phyloP scores from a whole-genome alignment of 768 basidiomycete species.

The Leccinum incarnatum region DNA sequence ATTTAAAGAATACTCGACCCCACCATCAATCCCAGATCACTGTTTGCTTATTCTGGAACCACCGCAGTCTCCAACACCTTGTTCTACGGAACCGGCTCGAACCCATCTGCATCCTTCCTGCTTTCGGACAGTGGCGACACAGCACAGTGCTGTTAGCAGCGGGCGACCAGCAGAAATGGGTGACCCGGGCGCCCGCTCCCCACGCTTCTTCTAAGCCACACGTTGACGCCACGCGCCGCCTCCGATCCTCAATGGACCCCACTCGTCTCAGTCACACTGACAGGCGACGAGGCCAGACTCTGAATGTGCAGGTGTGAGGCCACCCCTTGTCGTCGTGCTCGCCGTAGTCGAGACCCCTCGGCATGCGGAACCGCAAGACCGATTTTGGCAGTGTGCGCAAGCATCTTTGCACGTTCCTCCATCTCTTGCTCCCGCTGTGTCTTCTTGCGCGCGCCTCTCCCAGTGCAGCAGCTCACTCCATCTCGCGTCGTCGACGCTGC shows the following conservation, averaged over 20 bases:
- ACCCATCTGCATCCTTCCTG: too few relatives aligned
- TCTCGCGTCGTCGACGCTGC: constrained; percentile 52
- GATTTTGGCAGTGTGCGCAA: constrained; percentile 27
- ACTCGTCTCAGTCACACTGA: neutral
- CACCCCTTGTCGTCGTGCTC: neutral
- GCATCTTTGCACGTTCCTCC: constrained; percentile 41
- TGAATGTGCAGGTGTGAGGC: constrained; percentile 41
- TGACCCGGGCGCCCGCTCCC: too few relatives aligned
- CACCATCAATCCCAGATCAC: too few relatives aligned
- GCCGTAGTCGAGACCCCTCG: constrained; percentile 32
- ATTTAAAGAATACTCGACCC: too few relatives aligned
- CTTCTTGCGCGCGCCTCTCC: constrained; percentile 55
- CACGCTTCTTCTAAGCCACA: too few relatives aligned
- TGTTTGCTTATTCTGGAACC: too few relatives aligned
- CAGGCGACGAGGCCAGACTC: constrained; percentile 46
- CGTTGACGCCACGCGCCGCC: too few relatives aligned
- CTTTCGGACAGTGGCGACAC: too few relatives aligned
- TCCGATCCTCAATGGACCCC: neutral
- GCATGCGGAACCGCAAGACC: constrained; percentile 21
- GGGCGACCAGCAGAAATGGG: too few relatives aligned
- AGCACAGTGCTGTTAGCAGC: too few relatives aligned
- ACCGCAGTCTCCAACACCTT: too few relatives aligned
- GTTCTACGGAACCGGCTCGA: too few relatives aligned
- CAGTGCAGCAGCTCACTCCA: constrained; percentile 47
- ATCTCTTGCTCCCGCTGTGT: constrained; percentile 69